Percentiles rank a stretch among this genome's conserved stretches.
Conservation (phyloP, 257 asterid genomes). For the Linderniella brevidens region DNA sequence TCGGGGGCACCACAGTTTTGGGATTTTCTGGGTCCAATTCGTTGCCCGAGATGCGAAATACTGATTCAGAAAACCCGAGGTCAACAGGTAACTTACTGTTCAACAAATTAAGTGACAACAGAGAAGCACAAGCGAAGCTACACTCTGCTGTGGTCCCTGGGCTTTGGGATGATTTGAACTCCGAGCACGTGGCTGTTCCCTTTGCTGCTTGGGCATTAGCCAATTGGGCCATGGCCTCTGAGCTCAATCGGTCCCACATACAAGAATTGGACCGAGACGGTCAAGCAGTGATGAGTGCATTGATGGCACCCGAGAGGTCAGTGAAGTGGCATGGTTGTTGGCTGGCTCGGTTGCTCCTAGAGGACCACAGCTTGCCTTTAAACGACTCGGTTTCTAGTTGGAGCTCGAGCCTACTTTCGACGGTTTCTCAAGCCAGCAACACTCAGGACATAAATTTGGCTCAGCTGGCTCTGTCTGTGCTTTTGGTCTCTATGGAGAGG, state of each 20-base stretch:
- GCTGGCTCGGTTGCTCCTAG: slow-evolving; percentile 75
- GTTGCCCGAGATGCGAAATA: slow-evolving; percentile 29
- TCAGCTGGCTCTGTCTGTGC: slow-evolving; percentile 72
- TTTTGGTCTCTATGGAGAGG: slow-evolving; percentile 74
- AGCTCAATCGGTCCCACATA: slow-evolving; percentile 69
- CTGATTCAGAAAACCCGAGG: slow-evolving; percentile 19
- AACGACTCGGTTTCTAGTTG: slow-evolving; percentile 74
- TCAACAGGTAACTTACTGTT: slow-evolving; percentile 25
- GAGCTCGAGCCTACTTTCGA: slow-evolving; percentile 82
- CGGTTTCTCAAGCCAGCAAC: slow-evolving; percentile 83
- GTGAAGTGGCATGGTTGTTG: slow-evolving; percentile 98
- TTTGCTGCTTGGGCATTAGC: slow-evolving; percentile 99
- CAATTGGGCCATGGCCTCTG: slow-evolving; percentile 98
- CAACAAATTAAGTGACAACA: slow-evolving; percentile 33
- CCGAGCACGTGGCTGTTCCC: slow-evolving; percentile 89
- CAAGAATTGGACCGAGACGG: slow-evolving; percentile 93
- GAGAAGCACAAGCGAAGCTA: slow-evolving; percentile 25
- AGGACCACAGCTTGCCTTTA: slow-evolving; percentile 65
- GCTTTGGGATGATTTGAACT: slow-evolving; percentile 98
- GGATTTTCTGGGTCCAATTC: slow-evolving; percentile 58
- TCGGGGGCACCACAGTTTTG: slow-evolving; percentile 85
- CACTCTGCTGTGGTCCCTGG: slow-evolving; percentile 80
- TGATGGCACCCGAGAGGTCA: slow-evolving; percentile 95
- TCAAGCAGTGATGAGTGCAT: slow-evolving; percentile 72
- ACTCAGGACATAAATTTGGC: slow-evolving; percentile 69